Conservation (phyloP, 1,284 basidiomycete genomes). For the Retiboletus flavoniger region DNA sequence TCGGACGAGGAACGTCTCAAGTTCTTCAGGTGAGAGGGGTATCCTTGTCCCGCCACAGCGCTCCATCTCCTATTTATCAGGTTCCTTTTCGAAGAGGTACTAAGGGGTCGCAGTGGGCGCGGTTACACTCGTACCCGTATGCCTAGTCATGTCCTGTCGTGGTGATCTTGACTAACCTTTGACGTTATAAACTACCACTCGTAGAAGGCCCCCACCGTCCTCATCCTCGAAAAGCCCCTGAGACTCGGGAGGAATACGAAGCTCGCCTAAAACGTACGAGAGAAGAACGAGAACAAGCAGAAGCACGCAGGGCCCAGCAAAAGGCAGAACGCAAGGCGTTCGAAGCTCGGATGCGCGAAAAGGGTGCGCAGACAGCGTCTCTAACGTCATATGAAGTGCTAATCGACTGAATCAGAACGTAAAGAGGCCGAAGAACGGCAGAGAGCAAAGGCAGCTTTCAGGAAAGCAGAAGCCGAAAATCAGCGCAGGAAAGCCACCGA, state of each 20-base stretch:
- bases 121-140: slow-evolving; percentile 26
- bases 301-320: slow-evolving; percentile 46
- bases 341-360: slow-evolving; percentile 30
- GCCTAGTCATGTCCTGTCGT: slow-evolving; percentile 12
- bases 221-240: slow-evolving; percentile 27
- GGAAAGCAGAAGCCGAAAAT: slow-evolving; percentile 53
- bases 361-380: slow-evolving; percentile 18
- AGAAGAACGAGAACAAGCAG: slow-evolving; percentile 54
- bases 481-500: slow-evolving; percentile 52
- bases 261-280: slow-evolving; percentile 48
- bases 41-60: not conserved
- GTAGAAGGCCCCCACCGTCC: slow-evolving; percentile 24
- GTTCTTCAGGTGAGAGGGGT: slow-evolving; percentile 44
- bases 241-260: slow-evolving; percentile 50
- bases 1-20: slow-evolving; percentile 35
- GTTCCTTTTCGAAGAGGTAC: slow-evolving; percentile 48
- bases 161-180: slow-evolving; percentile 8
- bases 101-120: slow-evolving; percentile 38
- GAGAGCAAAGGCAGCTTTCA: slow-evolving; percentile 50
- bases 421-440: slow-evolving; percentile 56
- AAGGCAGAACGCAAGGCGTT: slow-evolving; percentile 55
- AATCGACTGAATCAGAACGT: slow-evolving; percentile 37
- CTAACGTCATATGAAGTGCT: slow-evolving; percentile 12
- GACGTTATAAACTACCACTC: slow-evolving; percentile 5
- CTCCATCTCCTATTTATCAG: slow-evolving; percentile 29